These are phyloP conservation scores for Daldinia loculata DNA, from an alignment of 495 filamentous ascomycete species.

Conservation along the genomic window DNA sequence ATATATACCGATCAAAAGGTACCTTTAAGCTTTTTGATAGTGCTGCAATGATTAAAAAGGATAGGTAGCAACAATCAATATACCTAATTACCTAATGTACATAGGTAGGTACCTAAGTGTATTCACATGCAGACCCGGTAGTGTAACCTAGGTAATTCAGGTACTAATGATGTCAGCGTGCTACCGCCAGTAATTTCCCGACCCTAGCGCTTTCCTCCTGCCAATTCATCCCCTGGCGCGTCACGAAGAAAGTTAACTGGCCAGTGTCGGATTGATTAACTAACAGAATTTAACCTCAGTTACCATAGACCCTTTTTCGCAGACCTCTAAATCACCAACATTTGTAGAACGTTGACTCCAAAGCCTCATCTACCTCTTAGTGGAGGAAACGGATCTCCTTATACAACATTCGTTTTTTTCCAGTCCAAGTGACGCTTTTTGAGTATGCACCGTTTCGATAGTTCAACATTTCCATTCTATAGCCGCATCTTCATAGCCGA, in stretches of 20 bases:
- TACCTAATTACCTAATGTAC: too few species aligned
- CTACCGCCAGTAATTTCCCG: not conserved
- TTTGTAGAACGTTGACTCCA: not conserved
- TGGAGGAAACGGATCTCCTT: not conserved
- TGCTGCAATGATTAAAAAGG: too few species aligned
- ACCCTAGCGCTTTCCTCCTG: not conserved
- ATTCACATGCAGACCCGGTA: not conserved
- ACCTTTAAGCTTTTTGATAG: too few species aligned
- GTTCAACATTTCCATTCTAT: not conserved
- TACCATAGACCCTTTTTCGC: not conserved
- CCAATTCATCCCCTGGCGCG: not conserved
- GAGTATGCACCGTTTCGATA: not conserved
- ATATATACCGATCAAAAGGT: too few species aligned
- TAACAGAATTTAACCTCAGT: too few species aligned
- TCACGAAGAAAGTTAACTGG: not conserved
- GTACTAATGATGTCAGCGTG: not conserved
- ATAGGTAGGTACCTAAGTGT: not conserved
- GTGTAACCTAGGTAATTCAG: not conserved
- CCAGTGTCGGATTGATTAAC: not conserved
- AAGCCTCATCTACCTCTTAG: not conserved
- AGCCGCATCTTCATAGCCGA: not conserved
- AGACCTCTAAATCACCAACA: not conserved
- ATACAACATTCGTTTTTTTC: not conserved
- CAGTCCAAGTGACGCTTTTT: not conserved
- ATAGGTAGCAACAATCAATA: too few species aligned